Base-by-base conservation (phyloP, 1,284 basidiomycete genomes). In the Mycocalia duriaeana region DNA sequence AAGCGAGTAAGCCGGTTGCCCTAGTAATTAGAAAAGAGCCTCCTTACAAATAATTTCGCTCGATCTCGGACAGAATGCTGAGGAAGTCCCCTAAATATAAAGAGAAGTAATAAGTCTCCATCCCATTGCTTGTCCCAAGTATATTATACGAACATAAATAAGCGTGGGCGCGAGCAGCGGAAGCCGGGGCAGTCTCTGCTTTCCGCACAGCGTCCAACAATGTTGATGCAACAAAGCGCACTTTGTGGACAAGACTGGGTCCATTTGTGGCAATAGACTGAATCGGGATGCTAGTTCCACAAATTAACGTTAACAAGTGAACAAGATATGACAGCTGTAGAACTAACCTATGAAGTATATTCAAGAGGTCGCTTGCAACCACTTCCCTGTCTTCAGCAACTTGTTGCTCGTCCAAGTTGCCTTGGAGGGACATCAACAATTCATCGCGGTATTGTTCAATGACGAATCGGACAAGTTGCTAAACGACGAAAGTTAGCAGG, bases 381-480 rank as follows among this genome's bases (percentile, higher is more conserved):
- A 79, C 80, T 62, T 88, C 84, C 46, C 84, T 70, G 58, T 86
- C 85, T 63, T 84, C 78, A 6, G 82, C 79, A 25, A 82, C 75
- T 51, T 77, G 78, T 48, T 70, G 70, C 53, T 86, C 85, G 56
- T 88, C 77, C 22, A 81, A 67, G 53, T 60, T 73, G 16, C 82
- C 84, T 53, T 81, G 83, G 54, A 88, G 70, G 42, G 84, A 73
- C 41, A 75, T 71, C 46, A 88, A 64, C 31, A 93, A 76, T 63
- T 92, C 89, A 57, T 92, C 87, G 9, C 88, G 83, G 59, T 92
- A 92, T 64, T 91, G 90, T 56, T 92, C 85, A 45, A 89, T 87
- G 49, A 93, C 87, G 59, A 91, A 92, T 47, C 91, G 85, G 49
- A 89, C 88, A 48, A 92, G 79, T 89, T 93, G 90, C 89, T 92